Percentiles rank a stretch among this genome's conserved stretches.
Evolutionary conservation across 2,329 filamentous ascomycete genomes (phyloP).

Genomic region (Xylariaceae sp.): DNA sequence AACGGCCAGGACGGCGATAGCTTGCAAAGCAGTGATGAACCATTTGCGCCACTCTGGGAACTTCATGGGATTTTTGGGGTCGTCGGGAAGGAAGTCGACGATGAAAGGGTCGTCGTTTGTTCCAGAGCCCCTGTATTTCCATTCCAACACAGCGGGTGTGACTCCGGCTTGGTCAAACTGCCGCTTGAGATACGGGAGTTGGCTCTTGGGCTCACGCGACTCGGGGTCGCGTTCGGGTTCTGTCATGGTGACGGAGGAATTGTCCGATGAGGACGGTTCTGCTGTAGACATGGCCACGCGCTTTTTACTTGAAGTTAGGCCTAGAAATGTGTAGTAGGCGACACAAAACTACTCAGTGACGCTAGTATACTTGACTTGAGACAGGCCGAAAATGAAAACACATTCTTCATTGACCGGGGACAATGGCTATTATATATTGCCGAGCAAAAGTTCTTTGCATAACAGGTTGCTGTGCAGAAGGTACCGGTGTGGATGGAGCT

Average conservation of each 20-base stretch:
- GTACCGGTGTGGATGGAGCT: no score
- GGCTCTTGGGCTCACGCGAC: constrained; percentile 29
- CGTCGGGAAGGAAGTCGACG: constrained; percentile 62
- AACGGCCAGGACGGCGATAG: constrained; percentile 63
- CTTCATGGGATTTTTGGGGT: constrained; percentile 61
- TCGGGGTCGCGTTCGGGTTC: constrained; percentile 34
- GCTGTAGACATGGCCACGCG: background rate
- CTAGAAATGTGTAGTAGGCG: no score
- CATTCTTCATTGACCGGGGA: no score
- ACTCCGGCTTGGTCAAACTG: constrained; percentile 56
- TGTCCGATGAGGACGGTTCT: constrained; percentile 6
- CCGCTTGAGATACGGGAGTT: constrained; percentile 44
- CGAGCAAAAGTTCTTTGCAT: no score
- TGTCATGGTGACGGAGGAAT: constrained; percentile 15
- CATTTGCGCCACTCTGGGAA: constrained; percentile 59
- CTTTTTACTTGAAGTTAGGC: no score
- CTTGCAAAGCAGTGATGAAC: constrained; percentile 58
- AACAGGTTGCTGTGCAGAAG: no score
- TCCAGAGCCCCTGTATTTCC: constrained; percentile 58
- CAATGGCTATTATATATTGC: no score
- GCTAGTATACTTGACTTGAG: no score
- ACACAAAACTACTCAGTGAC: no score
- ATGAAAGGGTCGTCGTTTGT: constrained; percentile 62
- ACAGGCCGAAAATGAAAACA: no score
- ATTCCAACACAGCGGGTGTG: constrained; percentile 50